These are phyloP conservation scores for Wickerhamiella sergipiensis DNA, from an alignment of 805 yeast genomes.

Conservation along the genomic window DNA sequence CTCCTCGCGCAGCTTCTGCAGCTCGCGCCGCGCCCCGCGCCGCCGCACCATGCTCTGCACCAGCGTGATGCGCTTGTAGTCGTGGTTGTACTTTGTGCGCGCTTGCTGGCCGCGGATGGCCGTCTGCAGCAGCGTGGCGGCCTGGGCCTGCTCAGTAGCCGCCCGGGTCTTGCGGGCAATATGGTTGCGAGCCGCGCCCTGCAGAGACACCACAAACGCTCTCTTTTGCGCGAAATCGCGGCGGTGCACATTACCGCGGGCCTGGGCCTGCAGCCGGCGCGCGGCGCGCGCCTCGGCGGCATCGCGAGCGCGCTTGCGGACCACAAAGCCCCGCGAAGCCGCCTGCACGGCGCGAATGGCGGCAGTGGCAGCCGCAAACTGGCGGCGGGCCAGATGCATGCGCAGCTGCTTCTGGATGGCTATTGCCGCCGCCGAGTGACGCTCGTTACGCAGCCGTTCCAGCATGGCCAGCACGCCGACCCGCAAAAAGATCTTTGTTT, in stretches of 20 bases:
- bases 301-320: conserved; percentile 42
- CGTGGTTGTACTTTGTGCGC: conserved; percentile 36
- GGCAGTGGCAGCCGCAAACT: conserved; percentile 39
- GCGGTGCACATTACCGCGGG: conserved; percentile 30
- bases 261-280: conserved; percentile 53
- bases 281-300: conserved; percentile 46
- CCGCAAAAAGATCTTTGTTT: conserved; percentile 85
- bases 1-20: conserved; percentile 56
- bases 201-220: conserved; percentile 41
- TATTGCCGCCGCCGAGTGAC: conserved; percentile 64
- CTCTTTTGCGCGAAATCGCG: conserved; percentile 39
- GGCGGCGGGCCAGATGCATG: conserved; percentile 46
- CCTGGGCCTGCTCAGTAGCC: conserved; percentile 38
- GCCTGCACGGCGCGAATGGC: conserved; percentile 49
- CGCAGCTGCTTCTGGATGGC: conserved; percentile 75
- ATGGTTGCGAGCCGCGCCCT: conserved; percentile 39
- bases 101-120: conserved; percentile 54
- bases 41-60: conserved; percentile 73
- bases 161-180: conserved; percentile 39
- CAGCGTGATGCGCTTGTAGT: conserved; percentile 44
- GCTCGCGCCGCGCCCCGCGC: conserved; percentile 53
- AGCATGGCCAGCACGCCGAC: conserved; percentile 92
- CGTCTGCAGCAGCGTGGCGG: conserved; percentile 64
- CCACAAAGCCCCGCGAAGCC: conserved; percentile 45
- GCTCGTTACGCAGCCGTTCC: conserved; percentile 73